Base-by-base conservation (phyloP, 208 protist species). In the Phytomonas serpens region DNA sequence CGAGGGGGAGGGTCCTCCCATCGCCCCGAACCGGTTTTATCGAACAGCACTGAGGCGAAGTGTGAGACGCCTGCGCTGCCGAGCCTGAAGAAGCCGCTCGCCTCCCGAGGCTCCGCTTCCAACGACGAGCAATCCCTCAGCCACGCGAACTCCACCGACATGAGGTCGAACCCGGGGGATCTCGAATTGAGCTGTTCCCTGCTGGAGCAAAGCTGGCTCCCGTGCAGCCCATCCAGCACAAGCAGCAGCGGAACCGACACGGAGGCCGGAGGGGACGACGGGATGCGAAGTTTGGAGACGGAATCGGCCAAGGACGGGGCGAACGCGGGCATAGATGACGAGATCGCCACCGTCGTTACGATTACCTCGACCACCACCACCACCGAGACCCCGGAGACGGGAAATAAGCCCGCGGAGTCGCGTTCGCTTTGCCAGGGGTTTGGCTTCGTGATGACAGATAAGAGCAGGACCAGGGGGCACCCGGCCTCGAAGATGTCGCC, bases 401-500 rank as follows among this genome's bases (percentile, higher is more conserved):
- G n/a, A 3, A 57, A 6, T 57, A 7, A 9, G 16, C 1, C 19
- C 16, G 2, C 19, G 2, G 47, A 27, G 19, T 5, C 16, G 1
- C 47, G 47, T 7, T 19, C 47, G 47, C 47, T 57, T 27, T 57
- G 47, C 47, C 47, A 57, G 47, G 47, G 47, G 19, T 57, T 57
- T 27, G 47, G 47, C 16, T 57, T 57, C 13, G 19, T 51, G 64
- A 1, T 3, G 42, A 30, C 6, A 70, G 67, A 32, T 36, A 11
- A 5, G 74, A 42, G 0, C 47, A 77, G 68, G 31, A 65, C 40
- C 19, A 69, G 61, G n/a, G 71, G 36, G 61, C 73, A 11, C 64
- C 71, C 38, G 67, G 77, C 14, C 11, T 63, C 31, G 67, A 67
- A 30, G 34, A 52, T 27, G 67, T 68, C 36, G 52, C 37, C 47